Conservation (phyloP, 2,329 filamentous ascomycete genomes). For the Fusarium domesticum region DNA sequence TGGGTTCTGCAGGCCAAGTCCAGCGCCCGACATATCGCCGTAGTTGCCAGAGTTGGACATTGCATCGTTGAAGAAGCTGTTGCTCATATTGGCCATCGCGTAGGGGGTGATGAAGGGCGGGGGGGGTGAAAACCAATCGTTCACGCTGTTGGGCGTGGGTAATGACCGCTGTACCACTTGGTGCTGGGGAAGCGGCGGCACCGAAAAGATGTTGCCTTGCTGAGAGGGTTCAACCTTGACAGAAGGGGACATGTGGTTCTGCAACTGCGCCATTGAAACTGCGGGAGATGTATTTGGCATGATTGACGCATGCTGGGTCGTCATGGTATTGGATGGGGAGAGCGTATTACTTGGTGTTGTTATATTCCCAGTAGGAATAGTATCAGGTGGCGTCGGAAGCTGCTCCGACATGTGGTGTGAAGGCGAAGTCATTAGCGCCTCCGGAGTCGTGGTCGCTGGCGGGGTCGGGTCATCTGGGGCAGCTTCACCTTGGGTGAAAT, state of each 20-base stretch:
- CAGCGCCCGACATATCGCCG: conserved; percentile 29
- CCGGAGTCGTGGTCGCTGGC: conserved; percentile 30
- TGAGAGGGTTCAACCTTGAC: conserved; percentile 28
- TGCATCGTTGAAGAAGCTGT: conserved; percentile 42
- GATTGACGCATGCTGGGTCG: conserved; percentile 31
- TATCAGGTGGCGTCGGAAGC: conserved; percentile 46
- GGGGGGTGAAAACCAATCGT: conserved; percentile 55
- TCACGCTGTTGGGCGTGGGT: conserved; percentile 38
- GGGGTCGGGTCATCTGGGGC: conserved; percentile 36
- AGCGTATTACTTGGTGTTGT: conserved; percentile 33
- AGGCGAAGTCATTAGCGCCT: conserved; percentile 29
- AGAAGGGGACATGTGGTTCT: conserved; percentile 34
- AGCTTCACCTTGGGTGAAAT: conserved; percentile 39
- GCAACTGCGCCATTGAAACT: conserved; percentile 19
- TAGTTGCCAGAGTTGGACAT: conserved; percentile 30
- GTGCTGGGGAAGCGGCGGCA: conserved; percentile 39
- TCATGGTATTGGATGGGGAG: conserved; percentile 38
- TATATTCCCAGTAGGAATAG: conserved; percentile 33
- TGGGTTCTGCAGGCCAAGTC: conserved; percentile 35
- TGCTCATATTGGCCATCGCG: conserved; percentile 42
- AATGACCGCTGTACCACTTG: conserved; percentile 44
- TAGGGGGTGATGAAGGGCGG: conserved; percentile 54
- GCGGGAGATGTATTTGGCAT: conserved; percentile 31
- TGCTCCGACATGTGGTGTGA: conserved; percentile 34
- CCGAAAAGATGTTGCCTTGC: conserved; percentile 37